Conservation (phyloP, 2,329 filamentous ascomycete species). For the Claviceps lovelessii region DNA sequence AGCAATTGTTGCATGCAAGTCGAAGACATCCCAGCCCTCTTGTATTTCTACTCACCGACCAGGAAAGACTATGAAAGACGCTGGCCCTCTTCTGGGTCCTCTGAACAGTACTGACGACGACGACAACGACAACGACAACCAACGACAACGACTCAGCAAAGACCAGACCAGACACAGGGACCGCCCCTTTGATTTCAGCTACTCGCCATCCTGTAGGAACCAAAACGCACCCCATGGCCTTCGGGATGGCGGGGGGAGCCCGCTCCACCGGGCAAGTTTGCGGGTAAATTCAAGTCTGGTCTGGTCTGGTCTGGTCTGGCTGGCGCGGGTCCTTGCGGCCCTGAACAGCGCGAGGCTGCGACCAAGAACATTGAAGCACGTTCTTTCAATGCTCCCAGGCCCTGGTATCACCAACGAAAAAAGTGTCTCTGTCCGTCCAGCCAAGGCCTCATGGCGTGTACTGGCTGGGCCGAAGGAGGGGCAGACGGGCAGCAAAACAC, state of each 20-base stretch:
- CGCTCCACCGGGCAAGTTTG: background rate
- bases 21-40: conserved; percentile 8
- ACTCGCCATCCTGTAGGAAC: conserved; percentile 5
- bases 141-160: background rate
- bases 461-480: too few species aligned
- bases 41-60: conserved; percentile 4
- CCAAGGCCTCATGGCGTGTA: too few species aligned
- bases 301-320: too few species aligned
- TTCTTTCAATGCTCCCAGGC: background rate
- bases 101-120: background rate
- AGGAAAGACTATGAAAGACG: conserved; percentile 1
- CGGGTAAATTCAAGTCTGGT: background rate
- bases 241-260: background rate
- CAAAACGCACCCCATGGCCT: conserved; percentile 2
- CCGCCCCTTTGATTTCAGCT: conserved; percentile 5
- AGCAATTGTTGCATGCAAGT: conserved; percentile 1
- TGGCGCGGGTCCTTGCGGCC: too few species aligned
- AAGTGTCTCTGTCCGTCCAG: too few species aligned
- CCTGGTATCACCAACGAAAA: background rate
- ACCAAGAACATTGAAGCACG: background rate
- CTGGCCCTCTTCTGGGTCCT: background rate
- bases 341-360: too few species aligned
- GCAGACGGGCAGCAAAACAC: too few species aligned
- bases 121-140: background rate
- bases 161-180: background rate